Conservation (phyloP, 371 early-diverging fungal species). For the Phascolomyces articulosus region DNA sequence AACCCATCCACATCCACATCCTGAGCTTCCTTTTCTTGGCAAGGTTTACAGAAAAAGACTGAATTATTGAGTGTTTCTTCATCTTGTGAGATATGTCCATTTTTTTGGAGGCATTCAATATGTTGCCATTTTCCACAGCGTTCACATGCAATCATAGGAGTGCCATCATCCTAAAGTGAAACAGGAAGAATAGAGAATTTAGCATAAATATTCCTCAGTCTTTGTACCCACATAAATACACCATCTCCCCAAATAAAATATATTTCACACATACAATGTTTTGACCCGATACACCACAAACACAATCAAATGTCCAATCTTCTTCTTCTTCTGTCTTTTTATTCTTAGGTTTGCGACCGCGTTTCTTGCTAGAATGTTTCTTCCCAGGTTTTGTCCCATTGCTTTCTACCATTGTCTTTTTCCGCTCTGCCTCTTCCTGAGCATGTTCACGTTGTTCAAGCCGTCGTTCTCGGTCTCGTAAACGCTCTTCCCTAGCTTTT, state of each 20-base stretch:
- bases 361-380: conserved; percentile 22
- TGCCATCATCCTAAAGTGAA: conserved; percentile 76
- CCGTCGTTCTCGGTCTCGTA: conserved; percentile 54
- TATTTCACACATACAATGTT: conserved; percentile 45
- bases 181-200: too few species aligned
- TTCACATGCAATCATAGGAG: conserved; percentile 74
- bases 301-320: conserved; percentile 61
- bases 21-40: conserved; percentile 25
- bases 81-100: conserved; percentile 37
- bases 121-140: conserved; percentile 75
- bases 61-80: conserved; percentile 31
- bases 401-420: conserved; percentile 15
- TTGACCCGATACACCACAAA: conserved; percentile 59
- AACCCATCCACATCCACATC: conserved; percentile 26
- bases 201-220: not conserved
- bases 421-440: conserved; percentile 28
- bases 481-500: conserved; percentile 54
- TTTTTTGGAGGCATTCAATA: conserved; percentile 62
- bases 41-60: conserved; percentile 48
- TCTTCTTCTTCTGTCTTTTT: conserved; percentile 46
- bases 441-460: conserved; percentile 48
- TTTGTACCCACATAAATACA: not conserved
- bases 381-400: conserved; percentile 9
- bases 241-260: not conserved
- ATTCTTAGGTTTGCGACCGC: conserved; percentile 34